Conservation (phyloP, 768 basidiomycete species). For the Macrolepiota fuliginosa region DNA sequence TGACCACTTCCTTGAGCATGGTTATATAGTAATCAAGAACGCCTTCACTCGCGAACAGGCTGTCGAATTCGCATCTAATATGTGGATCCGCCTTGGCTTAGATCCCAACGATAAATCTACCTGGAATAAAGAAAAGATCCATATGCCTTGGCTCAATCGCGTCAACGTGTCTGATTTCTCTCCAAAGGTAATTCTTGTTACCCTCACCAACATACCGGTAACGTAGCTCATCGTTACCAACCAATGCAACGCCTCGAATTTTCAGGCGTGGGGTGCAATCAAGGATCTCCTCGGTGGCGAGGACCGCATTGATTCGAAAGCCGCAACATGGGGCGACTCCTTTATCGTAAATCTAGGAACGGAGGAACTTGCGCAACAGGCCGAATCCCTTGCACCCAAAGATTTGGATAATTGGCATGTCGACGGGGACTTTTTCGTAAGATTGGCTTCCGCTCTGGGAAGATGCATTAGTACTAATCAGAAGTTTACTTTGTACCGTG, state of each 20-base stretch:
- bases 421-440: slow-evolving; percentile 56
- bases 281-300: slow-evolving; percentile 59
- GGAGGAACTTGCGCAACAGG: slow-evolving; percentile 34
- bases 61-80: slow-evolving; percentile 43
- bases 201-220: not conserved
- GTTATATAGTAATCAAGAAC: slow-evolving; percentile 49
- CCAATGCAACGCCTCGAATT: not conserved
- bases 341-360: slow-evolving; percentile 64
- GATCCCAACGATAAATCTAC: slow-evolving; percentile 53
- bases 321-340: slow-evolving; percentile 52
- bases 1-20: slow-evolving; percentile 52
- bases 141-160: slow-evolving; percentile 53
- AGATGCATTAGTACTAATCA: not conserved
- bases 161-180: slow-evolving; percentile 47
- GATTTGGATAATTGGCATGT: slow-evolving; percentile 65
- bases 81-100: slow-evolving; percentile 52
- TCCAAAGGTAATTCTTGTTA: slow-evolving; percentile 37
- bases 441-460: slow-evolving; percentile 11
- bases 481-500: not conserved
- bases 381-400: slow-evolving; percentile 30
- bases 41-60: slow-evolving; percentile 55
- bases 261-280: slow-evolving; percentile 58
- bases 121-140: slow-evolving; percentile 51
- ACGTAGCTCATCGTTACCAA: slow-evolving; percentile 30
- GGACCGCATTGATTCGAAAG: slow-evolving; percentile 50